Base-by-base conservation (phyloP, 805 yeast genomes). In the Candida krabiensis region DNA sequence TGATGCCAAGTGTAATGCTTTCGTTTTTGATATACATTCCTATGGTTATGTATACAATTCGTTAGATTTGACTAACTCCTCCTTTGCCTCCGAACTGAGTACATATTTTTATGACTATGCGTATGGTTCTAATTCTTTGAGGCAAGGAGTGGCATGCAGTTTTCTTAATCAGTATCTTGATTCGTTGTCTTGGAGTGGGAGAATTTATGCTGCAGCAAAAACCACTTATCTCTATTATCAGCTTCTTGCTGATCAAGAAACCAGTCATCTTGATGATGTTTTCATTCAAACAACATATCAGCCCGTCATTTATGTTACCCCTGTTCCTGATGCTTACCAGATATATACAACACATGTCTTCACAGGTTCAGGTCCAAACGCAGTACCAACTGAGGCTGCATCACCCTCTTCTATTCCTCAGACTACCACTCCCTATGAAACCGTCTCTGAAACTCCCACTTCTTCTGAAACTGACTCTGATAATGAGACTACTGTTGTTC, bases 1-100 rank as follows among this genome's bases (percentile, higher is more conserved):
- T 17, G 21, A 37, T 23, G 46, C 46, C 18, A 15, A 30, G 19
- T 41, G 46, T 29, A 38, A 38, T 27, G 46, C 46, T 12, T 14
- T 41, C 9, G 33, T 35, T 13, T 35, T 27, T 28, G 46, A 41
- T 22, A 30, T 35, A 7, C 28, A 29, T n/a, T 31, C 42, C 6
- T 37, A 35, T 18, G 46, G 42, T 9, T 33, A 30, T 2, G 31
- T 37, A 18, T 41, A 41, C 33, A 41, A 41, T 35, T 11, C 14
- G 11, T 24, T 37, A 37, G 38, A 32, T 13, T 16, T 31, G 19
- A 39, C 43, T 14, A 39, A 35, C 19, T 38, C 43, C 2, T 38
- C 30, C 9, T 35, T 35, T 21, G 38, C 38, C 1, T 22, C 33
- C n/a, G 31, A 33, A 15, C 16, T 39, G 32, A 30, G 34, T 29